Conservation (phyloP, 805 yeast species). For the Yarrowia hollandica region DNA sequence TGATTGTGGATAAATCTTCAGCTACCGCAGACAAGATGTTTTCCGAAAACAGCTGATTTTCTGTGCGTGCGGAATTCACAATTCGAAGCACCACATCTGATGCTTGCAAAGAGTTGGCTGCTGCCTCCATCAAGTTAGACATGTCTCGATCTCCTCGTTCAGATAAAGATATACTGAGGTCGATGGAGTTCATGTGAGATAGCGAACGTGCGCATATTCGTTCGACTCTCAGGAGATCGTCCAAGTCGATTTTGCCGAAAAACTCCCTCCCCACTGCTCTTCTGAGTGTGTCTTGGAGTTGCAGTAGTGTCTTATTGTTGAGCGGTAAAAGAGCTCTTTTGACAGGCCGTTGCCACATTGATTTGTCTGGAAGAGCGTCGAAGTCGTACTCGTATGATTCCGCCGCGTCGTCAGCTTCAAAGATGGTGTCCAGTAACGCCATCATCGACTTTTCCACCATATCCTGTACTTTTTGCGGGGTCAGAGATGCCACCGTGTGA, state of each 20-base stretch:
- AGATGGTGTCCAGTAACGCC: background rate
- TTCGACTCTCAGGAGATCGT: background rate
- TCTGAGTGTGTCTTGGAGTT: background rate
- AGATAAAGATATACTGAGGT: background rate
- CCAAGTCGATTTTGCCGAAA: background rate
- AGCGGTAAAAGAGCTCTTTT: background rate
- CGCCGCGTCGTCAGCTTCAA: constrained; percentile 2
- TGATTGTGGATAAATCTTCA: background rate
- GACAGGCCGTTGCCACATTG: constrained; percentile 2
- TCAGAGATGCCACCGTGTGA: constrained; percentile 1
- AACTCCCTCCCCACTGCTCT: background rate
- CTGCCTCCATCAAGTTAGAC: background rate
- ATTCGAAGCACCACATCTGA: constrained; percentile 1
- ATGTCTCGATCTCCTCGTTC: background rate
- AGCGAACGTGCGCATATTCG: constrained; percentile 9
- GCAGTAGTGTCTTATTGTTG: background rate
- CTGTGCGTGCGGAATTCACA: background rate
- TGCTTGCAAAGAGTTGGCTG: constrained; percentile 2
- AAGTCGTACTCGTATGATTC: constrained; percentile 17
- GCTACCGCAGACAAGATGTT: background rate
- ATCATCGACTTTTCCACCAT: constrained; percentile 2
- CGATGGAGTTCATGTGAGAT: background rate
- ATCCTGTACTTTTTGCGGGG: constrained; percentile 3
- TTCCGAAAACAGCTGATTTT: constrained; percentile 23
- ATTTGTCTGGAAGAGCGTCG: background rate